phyloP scores from a whole-genome alignment of 495 filamentous ascomycete species.

The Delitschia confertaspora region DNA sequence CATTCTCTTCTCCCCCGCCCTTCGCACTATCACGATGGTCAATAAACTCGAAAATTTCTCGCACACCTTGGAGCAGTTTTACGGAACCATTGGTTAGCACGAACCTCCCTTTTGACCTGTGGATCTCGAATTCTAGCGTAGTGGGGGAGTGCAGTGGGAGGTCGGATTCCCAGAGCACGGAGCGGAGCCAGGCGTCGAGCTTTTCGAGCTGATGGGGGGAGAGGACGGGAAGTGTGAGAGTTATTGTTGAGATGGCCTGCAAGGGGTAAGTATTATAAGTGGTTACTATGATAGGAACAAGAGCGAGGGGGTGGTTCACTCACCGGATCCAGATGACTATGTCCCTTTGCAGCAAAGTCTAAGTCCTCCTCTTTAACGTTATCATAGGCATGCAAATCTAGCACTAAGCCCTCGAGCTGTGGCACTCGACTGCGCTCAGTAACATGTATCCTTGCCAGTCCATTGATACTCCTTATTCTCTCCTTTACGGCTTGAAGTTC shows the following conservation, averaged over 20 bases:
- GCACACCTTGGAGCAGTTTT: constrained; percentile 81
- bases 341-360: constrained; percentile 54
- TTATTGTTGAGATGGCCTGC: constrained; percentile 81
- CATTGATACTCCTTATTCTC: constrained; percentile 76
- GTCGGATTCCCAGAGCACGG: constrained; percentile 69
- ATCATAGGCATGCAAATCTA: constrained; percentile 93
- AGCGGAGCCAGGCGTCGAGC: constrained; percentile 76
- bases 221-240: constrained; percentile 54
- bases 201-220: constrained; percentile 42
- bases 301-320: constrained; percentile 19
- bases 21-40: constrained; percentile 42
- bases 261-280: constrained; percentile 2
- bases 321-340: constrained; percentile 65
- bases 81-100: constrained; percentile 49
- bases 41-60: constrained; percentile 86
- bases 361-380: constrained; percentile 51
- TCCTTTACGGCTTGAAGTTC: constrained; percentile 57
- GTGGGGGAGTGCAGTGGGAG: constrained; percentile 41
- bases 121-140: constrained; percentile 62
- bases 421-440: constrained; percentile 73
- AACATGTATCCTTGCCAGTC: constrained; percentile 72
- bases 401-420: constrained; percentile 68
- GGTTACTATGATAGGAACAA: neutral
- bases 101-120: constrained; percentile 76
- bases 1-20: constrained; percentile 28